These are phyloP conservation scores for Camellia oleifera DNA, from an alignment of 179 eudicot species.

Conservation along the genomic window DNA sequence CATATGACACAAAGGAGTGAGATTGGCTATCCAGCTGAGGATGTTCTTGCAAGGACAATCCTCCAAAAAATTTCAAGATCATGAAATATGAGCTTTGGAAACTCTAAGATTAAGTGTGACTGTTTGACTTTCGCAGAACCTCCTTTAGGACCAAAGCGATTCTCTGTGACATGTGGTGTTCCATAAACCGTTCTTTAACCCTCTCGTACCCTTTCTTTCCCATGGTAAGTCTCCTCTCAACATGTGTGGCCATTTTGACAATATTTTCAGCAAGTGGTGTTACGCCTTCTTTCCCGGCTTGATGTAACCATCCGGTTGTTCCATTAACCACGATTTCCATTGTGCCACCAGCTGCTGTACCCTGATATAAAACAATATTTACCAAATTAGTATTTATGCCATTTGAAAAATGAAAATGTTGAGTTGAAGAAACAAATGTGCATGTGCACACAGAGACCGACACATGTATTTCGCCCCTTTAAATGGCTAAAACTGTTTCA, in stretches of 20 bases:
- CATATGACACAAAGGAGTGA: background rate
- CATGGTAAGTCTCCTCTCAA: constrained; percentile 75
- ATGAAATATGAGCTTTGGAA: background rate
- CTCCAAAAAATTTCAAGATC: background rate
- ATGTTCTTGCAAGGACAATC: too few relatives aligned
- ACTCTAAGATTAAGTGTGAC: constrained; percentile 8
- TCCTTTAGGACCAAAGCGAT: constrained; percentile 71
- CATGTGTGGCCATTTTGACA: constrained; percentile 68
- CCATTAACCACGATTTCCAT: constrained; percentile 76
- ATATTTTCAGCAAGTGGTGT: constrained; percentile 75
- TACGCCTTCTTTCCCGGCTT: constrained; percentile 81
- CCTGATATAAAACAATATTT: constrained; percentile 36
- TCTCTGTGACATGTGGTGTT: constrained; percentile 70
- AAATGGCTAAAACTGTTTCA: background rate
- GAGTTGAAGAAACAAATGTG: background rate
- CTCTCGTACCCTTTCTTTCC: constrained; percentile 71
- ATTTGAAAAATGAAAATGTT: background rate
- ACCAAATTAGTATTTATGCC: background rate
- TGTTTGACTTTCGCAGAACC: constrained; percentile 55
- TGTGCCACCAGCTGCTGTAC: constrained; percentile 96
- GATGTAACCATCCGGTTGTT: constrained; percentile 80
- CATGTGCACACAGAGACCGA: background rate
- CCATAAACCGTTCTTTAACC: constrained; percentile 79
- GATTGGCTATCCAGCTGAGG: too few relatives aligned
- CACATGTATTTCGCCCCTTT: background rate